Evolutionary conservation across 768 basidiomycete species (phyloP), one percentile per base, ranked within the genome.

Genomic region (Hemileccinum rubropunctum): DNA sequence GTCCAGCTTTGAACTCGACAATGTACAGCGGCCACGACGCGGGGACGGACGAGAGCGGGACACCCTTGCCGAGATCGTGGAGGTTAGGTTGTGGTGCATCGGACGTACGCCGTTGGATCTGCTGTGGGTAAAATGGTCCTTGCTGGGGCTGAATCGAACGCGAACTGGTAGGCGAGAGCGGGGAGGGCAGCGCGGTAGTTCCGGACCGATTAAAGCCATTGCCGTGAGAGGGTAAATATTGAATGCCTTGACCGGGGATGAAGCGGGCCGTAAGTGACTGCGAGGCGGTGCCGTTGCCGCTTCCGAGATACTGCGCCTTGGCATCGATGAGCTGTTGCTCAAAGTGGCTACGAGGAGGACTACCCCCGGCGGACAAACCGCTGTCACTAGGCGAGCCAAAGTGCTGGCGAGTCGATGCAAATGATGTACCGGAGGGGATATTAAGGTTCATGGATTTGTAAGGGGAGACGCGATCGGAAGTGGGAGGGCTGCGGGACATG

Each of bases 1-100:
- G 83, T 0, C 93, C 92, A 0, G 95, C 95, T 71, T 98, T 99
- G 79, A 99, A 99, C 68, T 97, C 90, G 59, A 98, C 88, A 59
- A 98, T 95, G 76, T 82, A 98, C 8, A 99, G 79, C n/a, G 89
- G 92, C 75, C 88, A 91, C 32, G 84, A 82, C 12, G 86, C 66
- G 1, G 94, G 86, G 36, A 99, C 85, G 42, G 87, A 69, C 63
- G 86, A 83, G 15, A 98, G 77, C 0, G 94, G 92, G 0, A 98
- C 81, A 32, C 95, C 95, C 62, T 86, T 87, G 43, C 95, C 95
- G 20, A 95, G 83, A 11, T 93, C 80, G 34, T 59, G 68, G 32
- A 80, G 61, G 46, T 56, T 58, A 27, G 65, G 64, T 30, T 57
- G 48, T 0, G 61, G 50, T 2, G 75, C 71, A 44, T 77, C 73